Conservation (phyloP, 768 basidiomycete genomes). For the Butyriboletus loyo region DNA sequence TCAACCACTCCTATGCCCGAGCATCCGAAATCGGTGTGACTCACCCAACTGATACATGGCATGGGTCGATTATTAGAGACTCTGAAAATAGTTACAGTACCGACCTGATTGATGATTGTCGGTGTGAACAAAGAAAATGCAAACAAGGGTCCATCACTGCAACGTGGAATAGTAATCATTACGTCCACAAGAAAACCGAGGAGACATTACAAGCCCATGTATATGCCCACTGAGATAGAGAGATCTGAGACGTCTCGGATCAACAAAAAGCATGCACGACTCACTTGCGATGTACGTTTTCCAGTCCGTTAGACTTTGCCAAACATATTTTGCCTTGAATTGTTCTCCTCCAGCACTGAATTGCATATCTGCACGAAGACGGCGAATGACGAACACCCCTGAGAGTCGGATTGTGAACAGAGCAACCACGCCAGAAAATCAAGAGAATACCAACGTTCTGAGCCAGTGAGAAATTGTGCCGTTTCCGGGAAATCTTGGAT, state of each 20-base stretch:
- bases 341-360: constrained; percentile 60
- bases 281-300: constrained; percentile 71
- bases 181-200: background rate
- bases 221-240: constrained; percentile 53
- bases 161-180: constrained; percentile 1
- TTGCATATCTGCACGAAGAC: constrained; percentile 62
- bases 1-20: background rate
- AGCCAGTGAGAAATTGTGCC: constrained; percentile 63
- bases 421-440: background rate
- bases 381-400: constrained; percentile 63
- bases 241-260: background rate
- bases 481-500: constrained; percentile 78
- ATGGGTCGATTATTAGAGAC: background rate
- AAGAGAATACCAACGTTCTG: constrained; percentile 47
- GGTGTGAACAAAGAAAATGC: constrained; percentile 53
- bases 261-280: constrained; percentile 19
- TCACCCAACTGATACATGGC: constrained; percentile 18
- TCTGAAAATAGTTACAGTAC: constrained; percentile 6
- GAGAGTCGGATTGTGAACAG: background rate
- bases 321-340: constrained; percentile 53
- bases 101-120: constrained; percentile 49
- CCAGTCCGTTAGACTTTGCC: constrained; percentile 63
- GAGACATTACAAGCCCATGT: constrained; percentile 60
- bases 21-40: background rate
- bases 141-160: constrained; percentile 49